phyloP scores from a whole-genome alignment of 169 alveolate species.

The Plasmodium malariae region DNA sequence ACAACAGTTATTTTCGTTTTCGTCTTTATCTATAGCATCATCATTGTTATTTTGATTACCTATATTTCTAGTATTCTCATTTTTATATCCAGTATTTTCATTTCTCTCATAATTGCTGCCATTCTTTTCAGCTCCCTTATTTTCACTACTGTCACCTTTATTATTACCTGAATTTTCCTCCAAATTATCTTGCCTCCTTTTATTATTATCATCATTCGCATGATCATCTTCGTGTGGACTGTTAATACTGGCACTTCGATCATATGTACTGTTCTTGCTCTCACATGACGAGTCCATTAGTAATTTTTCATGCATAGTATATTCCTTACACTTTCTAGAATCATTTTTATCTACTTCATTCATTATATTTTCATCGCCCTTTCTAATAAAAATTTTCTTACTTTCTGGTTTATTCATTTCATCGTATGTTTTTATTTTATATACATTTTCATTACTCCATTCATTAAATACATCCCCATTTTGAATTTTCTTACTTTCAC shows the following conservation, averaged over 20 bases:
- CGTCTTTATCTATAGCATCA: background rate
- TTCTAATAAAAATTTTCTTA: background rate
- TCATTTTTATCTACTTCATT: background rate
- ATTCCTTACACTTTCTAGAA: background rate
- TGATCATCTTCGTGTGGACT: background rate
- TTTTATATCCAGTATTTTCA: background rate
- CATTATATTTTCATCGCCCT: background rate
- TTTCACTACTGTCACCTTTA: background rate
- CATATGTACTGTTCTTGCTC: background rate
- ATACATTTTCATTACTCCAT: background rate
- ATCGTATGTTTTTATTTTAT: background rate
- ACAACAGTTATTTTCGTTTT: background rate
- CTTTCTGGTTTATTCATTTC: background rate
- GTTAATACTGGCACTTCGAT: background rate
- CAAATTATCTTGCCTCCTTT: background rate
- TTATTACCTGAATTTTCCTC: background rate
- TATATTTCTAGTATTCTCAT: background rate
- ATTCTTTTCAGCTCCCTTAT: background rate
- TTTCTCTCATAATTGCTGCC: background rate
- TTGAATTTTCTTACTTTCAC: background rate
- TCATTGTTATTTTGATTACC: background rate
- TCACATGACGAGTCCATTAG: too few relatives aligned
- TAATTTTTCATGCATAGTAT: background rate
- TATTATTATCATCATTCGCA: conserved; percentile 14
- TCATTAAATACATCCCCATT: background rate